phyloP scores from a whole-genome alignment of 2,329 filamentous ascomycete genomes.

The Boeremia lycopersici region DNA sequence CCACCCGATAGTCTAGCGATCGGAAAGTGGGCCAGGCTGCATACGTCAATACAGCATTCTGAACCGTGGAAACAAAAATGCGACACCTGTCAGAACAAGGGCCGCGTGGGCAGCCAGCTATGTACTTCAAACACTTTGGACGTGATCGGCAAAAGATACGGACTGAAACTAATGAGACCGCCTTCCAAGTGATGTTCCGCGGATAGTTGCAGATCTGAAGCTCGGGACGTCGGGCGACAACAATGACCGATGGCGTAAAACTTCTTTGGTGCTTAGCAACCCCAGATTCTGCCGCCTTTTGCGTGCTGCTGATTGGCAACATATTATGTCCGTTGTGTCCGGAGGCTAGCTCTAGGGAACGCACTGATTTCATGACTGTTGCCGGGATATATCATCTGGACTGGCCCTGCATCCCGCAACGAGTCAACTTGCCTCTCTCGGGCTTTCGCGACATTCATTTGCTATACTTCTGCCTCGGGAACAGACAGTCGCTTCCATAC shows the following conservation, averaged over 20 bases:
- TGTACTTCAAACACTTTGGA: neutral
- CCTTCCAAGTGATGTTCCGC: neutral
- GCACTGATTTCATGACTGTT: conserved; percentile 32
- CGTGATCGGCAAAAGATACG: neutral
- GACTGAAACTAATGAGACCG: neutral
- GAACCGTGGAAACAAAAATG: conserved; percentile 8
- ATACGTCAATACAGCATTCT: conserved; percentile 9
- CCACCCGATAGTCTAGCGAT: conserved; percentile 6
- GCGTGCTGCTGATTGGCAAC: conserved; percentile 26
- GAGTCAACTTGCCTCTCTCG: conserved; percentile 4
- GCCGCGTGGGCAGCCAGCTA: neutral
- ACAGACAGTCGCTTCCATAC: neutral
- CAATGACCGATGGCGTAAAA: conserved; percentile 25
- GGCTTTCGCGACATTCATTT: conserved; percentile 3
- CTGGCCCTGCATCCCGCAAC: conserved; percentile 9
- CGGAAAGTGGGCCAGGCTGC: conserved; percentile 8
- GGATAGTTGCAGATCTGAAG: neutral
- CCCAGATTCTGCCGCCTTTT: conserved; percentile 29
- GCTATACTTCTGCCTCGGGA: neutral
- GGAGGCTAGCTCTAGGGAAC: conserved; percentile 27
- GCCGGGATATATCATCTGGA: conserved; percentile 18
- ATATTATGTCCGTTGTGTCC: conserved; percentile 35
- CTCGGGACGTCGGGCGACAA: conserved; percentile 28
- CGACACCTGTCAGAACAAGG: conserved; percentile 2
- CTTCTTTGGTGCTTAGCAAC: conserved; percentile 35